phyloP scores from a whole-genome alignment of 331 rosid species.

The Acacia concinna region DNA sequence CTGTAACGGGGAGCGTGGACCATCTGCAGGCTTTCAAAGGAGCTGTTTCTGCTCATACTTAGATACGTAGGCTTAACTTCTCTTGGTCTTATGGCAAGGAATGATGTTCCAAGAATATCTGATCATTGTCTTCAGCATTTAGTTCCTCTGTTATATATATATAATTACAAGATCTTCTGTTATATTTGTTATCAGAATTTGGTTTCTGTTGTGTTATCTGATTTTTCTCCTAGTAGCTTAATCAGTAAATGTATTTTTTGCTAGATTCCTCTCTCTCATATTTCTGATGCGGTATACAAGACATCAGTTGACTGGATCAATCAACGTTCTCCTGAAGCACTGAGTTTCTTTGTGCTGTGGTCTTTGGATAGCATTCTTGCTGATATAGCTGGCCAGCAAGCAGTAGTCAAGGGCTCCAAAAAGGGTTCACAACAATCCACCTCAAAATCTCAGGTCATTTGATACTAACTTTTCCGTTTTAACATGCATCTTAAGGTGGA shows the following conservation, averaged over 20 bases:
- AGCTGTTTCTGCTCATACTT: not conserved
- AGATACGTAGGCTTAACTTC: not conserved
- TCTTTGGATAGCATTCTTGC: slow-evolving; percentile 53
- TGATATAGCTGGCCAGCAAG: slow-evolving; percentile 55
- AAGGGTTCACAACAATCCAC: slow-evolving; percentile 49
- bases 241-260: slow-evolving; percentile 25
- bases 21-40: not conserved
- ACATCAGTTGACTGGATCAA: slow-evolving; percentile 60
- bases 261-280: slow-evolving; percentile 66
- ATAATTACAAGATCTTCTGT: slow-evolving; percentile 7
- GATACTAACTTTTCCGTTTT: not conserved
- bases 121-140: not conserved
- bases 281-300: slow-evolving; percentile 56
- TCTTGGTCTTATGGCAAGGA: not conserved
- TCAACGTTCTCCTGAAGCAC: slow-evolving; percentile 45
- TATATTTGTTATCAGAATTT: not conserved
- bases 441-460: slow-evolving; percentile 65
- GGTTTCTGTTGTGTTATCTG: not conserved
- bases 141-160: not conserved
- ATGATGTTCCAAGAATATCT: slow-evolving; percentile 23
- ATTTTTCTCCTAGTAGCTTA: not conserved
- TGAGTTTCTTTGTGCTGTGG: slow-evolving; percentile 48
- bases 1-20: slow-evolving; percentile 1
- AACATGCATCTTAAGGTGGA: not conserved
- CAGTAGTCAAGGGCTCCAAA: slow-evolving; percentile 55